phyloP scores from a whole-genome alignment of 2,329 filamentous ascomycete species.

The Dryadomyces sulphureus region DNA sequence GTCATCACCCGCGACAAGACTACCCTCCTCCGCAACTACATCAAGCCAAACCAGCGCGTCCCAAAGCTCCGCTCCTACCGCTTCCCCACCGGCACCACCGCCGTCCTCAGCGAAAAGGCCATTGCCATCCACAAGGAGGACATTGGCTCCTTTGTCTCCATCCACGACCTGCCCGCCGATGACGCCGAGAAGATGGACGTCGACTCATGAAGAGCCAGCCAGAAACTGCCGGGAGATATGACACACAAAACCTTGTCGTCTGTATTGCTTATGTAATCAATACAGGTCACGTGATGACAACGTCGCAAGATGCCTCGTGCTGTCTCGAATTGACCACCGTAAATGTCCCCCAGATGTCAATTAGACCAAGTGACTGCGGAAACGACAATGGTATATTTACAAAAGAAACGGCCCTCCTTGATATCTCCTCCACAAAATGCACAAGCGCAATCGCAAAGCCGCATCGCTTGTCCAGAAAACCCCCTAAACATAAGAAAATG shows the following conservation, averaged over 20 bases:
- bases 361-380: neutral
- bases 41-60: constrained; percentile 81
- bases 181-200: constrained; percentile 53
- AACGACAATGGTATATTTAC: neutral
- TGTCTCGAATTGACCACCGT: too few relatives aligned
- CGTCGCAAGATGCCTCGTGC: too few relatives aligned
- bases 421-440: constrained; percentile 1
- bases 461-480: neutral
- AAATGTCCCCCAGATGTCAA: neutral
- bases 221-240: neutral
- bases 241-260: neutral
- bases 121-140: constrained; percentile 68
- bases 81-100: constrained; percentile 85
- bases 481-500: neutral
- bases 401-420: neutral
- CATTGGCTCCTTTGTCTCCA: constrained; percentile 83
- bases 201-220: constrained; percentile 31
- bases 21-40: constrained; percentile 80
- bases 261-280: neutral
- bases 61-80: constrained; percentile 88
- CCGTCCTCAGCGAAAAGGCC: constrained; percentile 88
- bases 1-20: constrained; percentile 95
- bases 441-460: neutral
- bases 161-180: constrained; percentile 59
- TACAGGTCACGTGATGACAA: neutral